phyloP scores from a whole-genome alignment of 2,329 filamentous ascomycete species.

The Penicillium janthinellum region DNA sequence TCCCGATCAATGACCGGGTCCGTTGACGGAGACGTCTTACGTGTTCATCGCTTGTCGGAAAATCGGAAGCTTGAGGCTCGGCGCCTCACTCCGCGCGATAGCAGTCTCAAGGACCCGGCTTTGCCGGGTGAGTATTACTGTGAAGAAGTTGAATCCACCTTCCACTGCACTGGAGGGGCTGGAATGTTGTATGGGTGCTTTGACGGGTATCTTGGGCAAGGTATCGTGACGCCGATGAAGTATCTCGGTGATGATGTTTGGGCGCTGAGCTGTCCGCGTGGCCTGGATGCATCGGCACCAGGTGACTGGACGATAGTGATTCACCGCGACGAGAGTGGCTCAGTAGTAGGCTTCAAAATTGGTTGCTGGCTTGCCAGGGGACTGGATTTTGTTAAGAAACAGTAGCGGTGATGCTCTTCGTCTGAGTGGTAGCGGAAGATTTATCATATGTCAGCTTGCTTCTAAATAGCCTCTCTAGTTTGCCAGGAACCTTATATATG shows the following conservation, averaged over 20 bases:
- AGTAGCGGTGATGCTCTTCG: background rate
- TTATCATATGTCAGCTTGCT: too few relatives aligned
- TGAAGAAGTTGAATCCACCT: slow-evolving; percentile 41
- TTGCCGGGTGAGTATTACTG: slow-evolving; percentile 39
- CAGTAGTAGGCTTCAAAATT: slow-evolving; percentile 33
- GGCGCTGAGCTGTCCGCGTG: slow-evolving; percentile 42
- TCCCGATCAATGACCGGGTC: slow-evolving; percentile 28
- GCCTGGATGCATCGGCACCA: slow-evolving; percentile 46
- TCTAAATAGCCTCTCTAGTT: too few relatives aligned
- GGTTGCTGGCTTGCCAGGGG: slow-evolving; percentile 47
- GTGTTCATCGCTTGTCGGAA: slow-evolving; percentile 31
- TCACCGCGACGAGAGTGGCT: slow-evolving; percentile 26
- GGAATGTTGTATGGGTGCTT: slow-evolving; percentile 48
- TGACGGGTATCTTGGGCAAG: slow-evolving; percentile 46
- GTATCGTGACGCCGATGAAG: slow-evolving; percentile 41
- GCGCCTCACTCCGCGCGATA: slow-evolving; percentile 21
- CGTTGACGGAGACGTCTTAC: slow-evolving; percentile 35
- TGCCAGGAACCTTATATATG: too few relatives aligned
- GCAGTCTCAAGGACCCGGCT: slow-evolving; percentile 7
- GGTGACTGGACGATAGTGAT: slow-evolving; percentile 50
- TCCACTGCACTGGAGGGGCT: slow-evolving; percentile 39
- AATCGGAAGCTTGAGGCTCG: slow-evolving; percentile 31
- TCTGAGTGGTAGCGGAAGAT: background rate
- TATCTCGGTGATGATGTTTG: slow-evolving; percentile 46
- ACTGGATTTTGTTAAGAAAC: slow-evolving; percentile 18